phyloP scores from a whole-genome alignment of 805 yeast species.

The Ogataea naganishii region DNA sequence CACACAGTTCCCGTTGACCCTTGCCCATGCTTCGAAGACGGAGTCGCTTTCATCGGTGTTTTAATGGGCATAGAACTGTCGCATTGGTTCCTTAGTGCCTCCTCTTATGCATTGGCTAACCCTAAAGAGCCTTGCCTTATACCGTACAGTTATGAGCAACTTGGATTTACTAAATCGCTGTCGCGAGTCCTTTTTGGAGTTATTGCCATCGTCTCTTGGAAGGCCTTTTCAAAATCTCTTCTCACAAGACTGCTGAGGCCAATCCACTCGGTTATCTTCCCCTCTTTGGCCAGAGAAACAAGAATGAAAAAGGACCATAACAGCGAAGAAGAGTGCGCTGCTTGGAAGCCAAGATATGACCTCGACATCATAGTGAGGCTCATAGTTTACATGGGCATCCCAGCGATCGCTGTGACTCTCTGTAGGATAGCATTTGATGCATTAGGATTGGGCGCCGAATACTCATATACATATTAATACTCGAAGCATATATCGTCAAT shows the following conservation, averaged over 20 bases:
- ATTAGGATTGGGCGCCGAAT: conserved; percentile 10
- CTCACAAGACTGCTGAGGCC: conserved; percentile 53
- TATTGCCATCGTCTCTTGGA: conserved; percentile 59
- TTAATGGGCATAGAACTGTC: conserved; percentile 66
- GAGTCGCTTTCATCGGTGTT: conserved; percentile 89
- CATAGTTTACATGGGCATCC: conserved; percentile 75
- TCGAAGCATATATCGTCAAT: too few relatives aligned
- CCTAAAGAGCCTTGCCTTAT: conserved; percentile 19
- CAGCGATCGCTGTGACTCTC: conserved; percentile 38
- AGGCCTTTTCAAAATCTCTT: conserved; percentile 59
- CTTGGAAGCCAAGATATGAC: conserved; percentile 55
- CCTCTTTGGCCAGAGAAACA: neutral
- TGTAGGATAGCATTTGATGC: conserved; percentile 6
- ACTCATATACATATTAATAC: too few relatives aligned
- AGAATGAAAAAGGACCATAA: conserved; percentile 2
- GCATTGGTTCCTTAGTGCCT: conserved; percentile 36
- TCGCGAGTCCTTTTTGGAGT: conserved; percentile 58
- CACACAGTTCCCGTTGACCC: conserved; percentile 85
- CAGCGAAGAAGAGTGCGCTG: conserved; percentile 27
- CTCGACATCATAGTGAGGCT: conserved; percentile 72
- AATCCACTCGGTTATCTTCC: conserved; percentile 26
- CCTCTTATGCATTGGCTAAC: conserved; percentile 2
- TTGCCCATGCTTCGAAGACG: conserved; percentile 95
- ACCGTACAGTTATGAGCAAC: conserved; percentile 29
- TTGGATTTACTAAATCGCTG: conserved; percentile 33